A percentile compares a stretch with the other conserved stretches of the same genome.
phyloP scores from a whole-genome alignment of 495 filamentous ascomycete genomes.

The Aspergillus hancockii region DNA sequence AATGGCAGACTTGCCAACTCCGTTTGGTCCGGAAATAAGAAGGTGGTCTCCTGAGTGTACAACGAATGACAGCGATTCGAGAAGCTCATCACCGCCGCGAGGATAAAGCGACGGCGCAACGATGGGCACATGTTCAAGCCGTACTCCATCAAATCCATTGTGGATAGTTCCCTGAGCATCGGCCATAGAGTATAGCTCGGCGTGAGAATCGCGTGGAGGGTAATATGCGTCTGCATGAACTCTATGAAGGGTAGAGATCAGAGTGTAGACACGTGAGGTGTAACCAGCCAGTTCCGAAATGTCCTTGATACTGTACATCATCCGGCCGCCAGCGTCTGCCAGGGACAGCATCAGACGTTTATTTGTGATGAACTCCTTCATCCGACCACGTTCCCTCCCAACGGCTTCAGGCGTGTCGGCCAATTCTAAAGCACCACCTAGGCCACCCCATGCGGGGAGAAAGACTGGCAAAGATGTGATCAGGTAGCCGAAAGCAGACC shows the following conservation, averaged over 20 bases:
- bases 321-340: slow-evolving; percentile 91
- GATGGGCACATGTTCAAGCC: slow-evolving; percentile 90
- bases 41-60: slow-evolving; percentile 89
- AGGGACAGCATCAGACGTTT: slow-evolving; percentile 97
- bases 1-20: slow-evolving; percentile 90
- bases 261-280: slow-evolving; percentile 91
- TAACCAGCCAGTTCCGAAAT: slow-evolving; percentile 95
- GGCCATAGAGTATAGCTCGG: slow-evolving; percentile 82
- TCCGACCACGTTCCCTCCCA: slow-evolving; percentile 75
- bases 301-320: slow-evolving; percentile 99
- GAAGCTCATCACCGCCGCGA: slow-evolving; percentile 84
- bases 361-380: slow-evolving; percentile 99
- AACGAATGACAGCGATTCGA: slow-evolving; percentile 83
- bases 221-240: slow-evolving; percentile 90
- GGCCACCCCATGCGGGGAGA: slow-evolving; percentile 90
- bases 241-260: slow-evolving; percentile 91
- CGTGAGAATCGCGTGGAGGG: slow-evolving; percentile 60
- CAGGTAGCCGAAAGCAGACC: slow-evolving; percentile 96
- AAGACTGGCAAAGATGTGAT: slow-evolving; percentile 91
- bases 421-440: slow-evolving; percentile 70
- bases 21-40: slow-evolving; percentile 92
- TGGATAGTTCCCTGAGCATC: slow-evolving; percentile 93
- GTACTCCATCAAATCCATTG: slow-evolving; percentile 90
- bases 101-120: slow-evolving; percentile 81
- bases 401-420: slow-evolving; percentile 40